phyloP scores from a whole-genome alignment of 1,139 yeast species.

The Sugiyamaella neomexicana region DNA sequence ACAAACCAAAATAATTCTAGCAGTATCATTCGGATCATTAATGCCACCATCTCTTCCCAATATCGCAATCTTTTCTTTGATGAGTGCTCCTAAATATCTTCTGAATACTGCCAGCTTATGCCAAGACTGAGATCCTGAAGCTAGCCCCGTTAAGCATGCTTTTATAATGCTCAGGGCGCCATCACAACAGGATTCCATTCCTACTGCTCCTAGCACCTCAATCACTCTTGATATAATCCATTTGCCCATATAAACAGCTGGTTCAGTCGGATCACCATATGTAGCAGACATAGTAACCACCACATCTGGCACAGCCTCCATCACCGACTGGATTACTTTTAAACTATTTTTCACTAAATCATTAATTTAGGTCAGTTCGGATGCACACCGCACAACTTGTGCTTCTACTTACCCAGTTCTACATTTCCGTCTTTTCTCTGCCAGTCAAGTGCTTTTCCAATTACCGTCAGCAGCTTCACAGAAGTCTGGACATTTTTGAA shows the following conservation, averaged over 20 bases:
- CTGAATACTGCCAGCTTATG: conserved; percentile 1
- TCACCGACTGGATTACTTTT: neutral
- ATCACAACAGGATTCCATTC: neutral
- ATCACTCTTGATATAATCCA: conserved; percentile 3
- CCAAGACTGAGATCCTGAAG: conserved; percentile 7
- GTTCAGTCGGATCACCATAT: neutral
- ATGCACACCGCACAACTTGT: neutral
- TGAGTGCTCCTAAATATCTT: neutral
- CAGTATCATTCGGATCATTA: neutral
- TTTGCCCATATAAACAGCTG: conserved; percentile 7
- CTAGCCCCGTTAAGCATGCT: neutral
- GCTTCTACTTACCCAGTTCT: conserved; percentile 4
- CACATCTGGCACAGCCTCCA: neutral
- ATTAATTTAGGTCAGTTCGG: conserved; percentile 3
- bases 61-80: neutral
- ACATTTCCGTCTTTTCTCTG: conserved; percentile 2
- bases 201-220: neutral
- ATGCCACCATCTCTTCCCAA: neutral
- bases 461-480: conserved; percentile 18
- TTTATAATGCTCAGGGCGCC: neutral
- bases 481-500: conserved; percentile 17
- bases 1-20: neutral
- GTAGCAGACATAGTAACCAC: neutral
- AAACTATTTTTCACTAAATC: conserved; percentile 7
- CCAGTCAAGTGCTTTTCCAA: conserved; percentile 17